A percentile compares a stretch with the other conserved stretches of the same genome.
Evolutionary conservation across 2,329 filamentous ascomycete genomes (phyloP).

Genomic region (Emydomyces testavorans): DNA sequence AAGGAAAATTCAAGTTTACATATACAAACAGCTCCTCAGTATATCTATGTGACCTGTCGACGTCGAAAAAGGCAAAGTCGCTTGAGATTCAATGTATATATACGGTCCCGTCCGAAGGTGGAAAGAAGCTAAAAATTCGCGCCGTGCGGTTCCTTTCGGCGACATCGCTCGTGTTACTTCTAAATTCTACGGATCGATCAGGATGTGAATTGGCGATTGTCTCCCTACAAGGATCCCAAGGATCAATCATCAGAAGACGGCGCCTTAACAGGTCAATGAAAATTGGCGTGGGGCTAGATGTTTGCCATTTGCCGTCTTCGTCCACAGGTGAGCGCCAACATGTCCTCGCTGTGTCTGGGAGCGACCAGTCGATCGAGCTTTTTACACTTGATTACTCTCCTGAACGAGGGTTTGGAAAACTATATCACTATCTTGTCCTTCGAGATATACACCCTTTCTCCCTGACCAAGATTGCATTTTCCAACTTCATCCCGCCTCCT

Average conservation of each 20-base stretch:
- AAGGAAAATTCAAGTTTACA: conserved; percentile 53
- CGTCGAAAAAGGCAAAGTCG: conserved; percentile 38
- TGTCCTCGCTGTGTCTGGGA: conserved; percentile 66
- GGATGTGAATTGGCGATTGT: conserved; percentile 47
- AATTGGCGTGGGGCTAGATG: conserved; percentile 66
- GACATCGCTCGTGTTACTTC: conserved; percentile 43
- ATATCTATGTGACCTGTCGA: conserved; percentile 51
- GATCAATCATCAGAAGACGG: conserved; percentile 41
- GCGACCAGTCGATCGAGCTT: conserved; percentile 66
- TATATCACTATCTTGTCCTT: conserved; percentile 42
- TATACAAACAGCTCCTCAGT: conserved; percentile 71
- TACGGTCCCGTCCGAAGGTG: conserved; percentile 22
- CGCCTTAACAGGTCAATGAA: conserved; percentile 57
- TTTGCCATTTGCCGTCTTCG: conserved; percentile 53
- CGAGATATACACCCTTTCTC: conserved; percentile 46
- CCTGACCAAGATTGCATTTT: conserved; percentile 46
- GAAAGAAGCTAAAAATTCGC: conserved; percentile 41
- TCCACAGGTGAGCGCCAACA: conserved; percentile 59
- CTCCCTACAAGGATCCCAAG: conserved; percentile 26
- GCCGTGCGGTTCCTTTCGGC: conserved; percentile 46
- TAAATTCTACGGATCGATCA: conserved; percentile 43
- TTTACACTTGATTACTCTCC: conserved; percentile 61
- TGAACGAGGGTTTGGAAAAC: conserved; percentile 34
- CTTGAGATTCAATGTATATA: conserved; percentile 21
- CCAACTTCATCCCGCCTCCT: conserved; percentile 42